Conservation (phyloP, 164 flowering plant genomes). For the Vitis labrusca region DNA sequence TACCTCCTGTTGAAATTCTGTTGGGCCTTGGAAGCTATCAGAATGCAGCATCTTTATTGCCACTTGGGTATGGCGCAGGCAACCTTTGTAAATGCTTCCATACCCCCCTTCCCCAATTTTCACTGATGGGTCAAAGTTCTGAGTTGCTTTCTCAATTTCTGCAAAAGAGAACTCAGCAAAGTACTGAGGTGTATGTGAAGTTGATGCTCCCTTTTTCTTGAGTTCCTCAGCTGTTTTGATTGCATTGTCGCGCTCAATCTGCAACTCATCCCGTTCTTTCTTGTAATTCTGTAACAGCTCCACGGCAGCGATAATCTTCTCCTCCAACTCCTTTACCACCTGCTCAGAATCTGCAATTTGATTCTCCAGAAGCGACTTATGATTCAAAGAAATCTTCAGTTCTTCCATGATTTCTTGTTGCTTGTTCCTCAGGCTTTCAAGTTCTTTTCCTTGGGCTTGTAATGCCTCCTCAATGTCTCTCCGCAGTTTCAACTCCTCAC, state of each 20-base stretch:
- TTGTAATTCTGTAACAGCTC: slow-evolving; percentile 43
- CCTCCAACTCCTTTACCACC: slow-evolving; percentile 40
- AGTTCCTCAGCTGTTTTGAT: slow-evolving; percentile 61
- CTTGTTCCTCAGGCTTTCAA: slow-evolving; percentile 30
- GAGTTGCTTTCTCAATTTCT: slow-evolving; percentile 75
- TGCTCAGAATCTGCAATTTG: slow-evolving; percentile 39
- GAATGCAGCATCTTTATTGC: slow-evolving; percentile 70
- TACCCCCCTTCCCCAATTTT: slow-evolving; percentile 89
- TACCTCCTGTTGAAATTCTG: slow-evolving; percentile 91
- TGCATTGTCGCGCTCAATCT: slow-evolving; percentile 63
- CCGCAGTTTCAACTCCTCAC: slow-evolving; percentile 37
- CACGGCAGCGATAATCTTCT: slow-evolving; percentile 55
- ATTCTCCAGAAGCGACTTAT: slow-evolving; percentile 37
- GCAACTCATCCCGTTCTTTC: slow-evolving; percentile 58
- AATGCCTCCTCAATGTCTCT: slow-evolving; percentile 42
- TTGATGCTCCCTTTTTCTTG: slow-evolving; percentile 30
- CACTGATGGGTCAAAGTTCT: slow-evolving; percentile 44
- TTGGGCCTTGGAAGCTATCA: slow-evolving; percentile 59
- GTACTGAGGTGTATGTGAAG: slow-evolving; percentile 28
- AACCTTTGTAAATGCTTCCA: slow-evolving; percentile 70
- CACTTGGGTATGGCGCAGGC: slow-evolving; percentile 63
- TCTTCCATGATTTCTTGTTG: slow-evolving; percentile 32
- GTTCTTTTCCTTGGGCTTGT: slow-evolving; percentile 29
- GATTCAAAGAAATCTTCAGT: slow-evolving; percentile 31
- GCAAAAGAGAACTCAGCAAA: slow-evolving; percentile 57